phyloP scores from a whole-genome alignment of 1,139 yeast genomes.

The Pneumocystis carinii region DNA sequence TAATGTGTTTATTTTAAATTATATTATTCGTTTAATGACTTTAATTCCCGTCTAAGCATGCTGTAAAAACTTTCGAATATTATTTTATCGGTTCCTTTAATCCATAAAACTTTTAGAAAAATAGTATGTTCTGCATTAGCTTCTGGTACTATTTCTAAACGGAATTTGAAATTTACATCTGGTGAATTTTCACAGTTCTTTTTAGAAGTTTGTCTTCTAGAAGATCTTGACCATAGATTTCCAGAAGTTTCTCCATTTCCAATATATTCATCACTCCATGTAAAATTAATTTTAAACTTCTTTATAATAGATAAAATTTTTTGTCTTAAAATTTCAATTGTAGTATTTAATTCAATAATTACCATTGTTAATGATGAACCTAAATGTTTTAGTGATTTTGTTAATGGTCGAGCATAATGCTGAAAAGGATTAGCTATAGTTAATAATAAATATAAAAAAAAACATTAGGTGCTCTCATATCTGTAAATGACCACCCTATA shows the following conservation, averaged over 20 bases:
- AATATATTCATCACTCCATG: conserved; percentile 3
- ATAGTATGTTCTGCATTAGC: background rate
- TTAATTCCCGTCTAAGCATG: conserved; percentile 11
- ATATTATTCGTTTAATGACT: conserved; percentile 10
- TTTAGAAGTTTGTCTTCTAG: conserved; percentile 10
- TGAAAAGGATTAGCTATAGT: conserved; percentile 2
- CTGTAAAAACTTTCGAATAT: conserved; percentile 16
- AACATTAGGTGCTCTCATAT: conserved; percentile 6
- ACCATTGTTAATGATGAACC: conserved; percentile 1
- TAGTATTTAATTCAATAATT: background rate
- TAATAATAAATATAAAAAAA: background rate
- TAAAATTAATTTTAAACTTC: background rate
- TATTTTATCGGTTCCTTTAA: conserved; percentile 9
- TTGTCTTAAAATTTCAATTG: background rate
- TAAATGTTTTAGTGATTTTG: background rate
- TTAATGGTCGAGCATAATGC: conserved; percentile 1
- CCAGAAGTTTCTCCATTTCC: conserved; percentile 6
- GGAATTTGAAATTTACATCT: background rate
- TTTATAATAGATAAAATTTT: background rate
- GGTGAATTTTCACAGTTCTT: background rate
- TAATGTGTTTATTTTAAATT: background rate
- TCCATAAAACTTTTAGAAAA: conserved; percentile 12
- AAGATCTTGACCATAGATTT: conserved; percentile 15
- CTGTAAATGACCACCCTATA: conserved; percentile 24
- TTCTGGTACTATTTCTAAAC: background rate